Percentiles rank a stretch among this genome's conserved stretches.
phyloP scores from a whole-genome alignment of 441 rosid genomes.

The Geranium incanum region DNA sequence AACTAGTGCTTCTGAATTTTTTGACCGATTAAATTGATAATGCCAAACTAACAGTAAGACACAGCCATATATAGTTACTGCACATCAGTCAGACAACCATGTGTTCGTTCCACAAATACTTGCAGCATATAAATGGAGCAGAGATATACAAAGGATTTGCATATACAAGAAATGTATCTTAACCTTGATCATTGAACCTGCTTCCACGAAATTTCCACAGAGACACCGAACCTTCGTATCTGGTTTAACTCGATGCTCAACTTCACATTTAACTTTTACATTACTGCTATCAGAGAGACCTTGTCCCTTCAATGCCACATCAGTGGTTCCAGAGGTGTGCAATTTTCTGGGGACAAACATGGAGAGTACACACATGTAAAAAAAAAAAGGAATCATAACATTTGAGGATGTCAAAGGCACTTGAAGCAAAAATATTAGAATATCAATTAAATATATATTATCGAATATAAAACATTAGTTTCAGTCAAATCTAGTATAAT shows the following conservation, averaged over 20 bases:
- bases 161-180: background rate
- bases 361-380: constrained; percentile 17
- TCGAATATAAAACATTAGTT: background rate
- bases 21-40: background rate
- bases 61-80: background rate
- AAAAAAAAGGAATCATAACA: constrained; percentile 3
- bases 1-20: background rate
- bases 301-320: constrained; percentile 76
- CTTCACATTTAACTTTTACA: constrained; percentile 55
- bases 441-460: background rate
- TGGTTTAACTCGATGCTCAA: constrained; percentile 39
- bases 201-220: constrained; percentile 71
- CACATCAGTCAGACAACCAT: background rate
- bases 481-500: background rate
- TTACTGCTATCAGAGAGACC: constrained; percentile 58
- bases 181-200: constrained; percentile 77
- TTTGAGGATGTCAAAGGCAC: background rate
- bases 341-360: constrained; percentile 52
- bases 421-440: background rate
- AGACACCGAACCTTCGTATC: constrained; percentile 82
- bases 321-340: constrained; percentile 86
- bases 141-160: background rate
- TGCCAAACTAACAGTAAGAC: background rate
- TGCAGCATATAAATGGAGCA: background rate
- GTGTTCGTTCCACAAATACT: background rate